These are phyloP conservation scores for Elsinoe ampelina DNA, from an alignment of 2,329 filamentous ascomycete genomes.

Conservation along the genomic window DNA sequence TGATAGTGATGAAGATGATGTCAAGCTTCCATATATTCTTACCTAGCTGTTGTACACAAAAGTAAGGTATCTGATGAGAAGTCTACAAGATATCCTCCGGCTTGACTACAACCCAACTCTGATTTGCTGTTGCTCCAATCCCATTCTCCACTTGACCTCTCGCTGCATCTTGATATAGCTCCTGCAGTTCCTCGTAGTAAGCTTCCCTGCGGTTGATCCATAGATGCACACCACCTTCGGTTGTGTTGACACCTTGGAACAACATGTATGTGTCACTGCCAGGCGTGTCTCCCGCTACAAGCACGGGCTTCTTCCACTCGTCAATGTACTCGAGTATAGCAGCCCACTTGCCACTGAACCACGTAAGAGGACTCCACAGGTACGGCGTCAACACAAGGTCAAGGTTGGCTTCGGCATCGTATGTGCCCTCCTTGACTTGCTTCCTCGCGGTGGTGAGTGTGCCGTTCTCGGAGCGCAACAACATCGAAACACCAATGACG, in stretches of 20 bases:
- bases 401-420: slow-evolving; percentile 30
- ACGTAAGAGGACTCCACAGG: slow-evolving; percentile 37
- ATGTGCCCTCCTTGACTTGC: slow-evolving; percentile 32
- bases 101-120: slow-evolving; percentile 38
- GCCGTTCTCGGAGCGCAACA: slow-evolving; percentile 28
- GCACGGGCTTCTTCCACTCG: slow-evolving; percentile 35
- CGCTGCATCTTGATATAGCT: slow-evolving; percentile 31
- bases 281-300: slow-evolving; percentile 38
- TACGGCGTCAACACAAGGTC: slow-evolving; percentile 34
- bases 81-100: slow-evolving; percentile 32
- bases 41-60: no score
- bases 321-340: slow-evolving; percentile 31
- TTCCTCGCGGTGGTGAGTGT: slow-evolving; percentile 31
- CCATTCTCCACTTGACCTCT: slow-evolving; percentile 29
- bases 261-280: slow-evolving; percentile 38
- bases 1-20: slow-evolving; percentile 6
- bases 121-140: slow-evolving; percentile 34
- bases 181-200: slow-evolving; percentile 29
- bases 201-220: slow-evolving; percentile 35
- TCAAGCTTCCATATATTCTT: no score
- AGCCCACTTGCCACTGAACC: slow-evolving; percentile 38
- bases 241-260: slow-evolving; percentile 37
- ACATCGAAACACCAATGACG: slow-evolving; percentile 36
- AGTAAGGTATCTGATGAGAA: no score
- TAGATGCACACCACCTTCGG: slow-evolving; percentile 34